Evolutionary conservation across 2,329 filamentous ascomycete species (phyloP).

Genomic region (Fusarium sarcochroum): DNA sequence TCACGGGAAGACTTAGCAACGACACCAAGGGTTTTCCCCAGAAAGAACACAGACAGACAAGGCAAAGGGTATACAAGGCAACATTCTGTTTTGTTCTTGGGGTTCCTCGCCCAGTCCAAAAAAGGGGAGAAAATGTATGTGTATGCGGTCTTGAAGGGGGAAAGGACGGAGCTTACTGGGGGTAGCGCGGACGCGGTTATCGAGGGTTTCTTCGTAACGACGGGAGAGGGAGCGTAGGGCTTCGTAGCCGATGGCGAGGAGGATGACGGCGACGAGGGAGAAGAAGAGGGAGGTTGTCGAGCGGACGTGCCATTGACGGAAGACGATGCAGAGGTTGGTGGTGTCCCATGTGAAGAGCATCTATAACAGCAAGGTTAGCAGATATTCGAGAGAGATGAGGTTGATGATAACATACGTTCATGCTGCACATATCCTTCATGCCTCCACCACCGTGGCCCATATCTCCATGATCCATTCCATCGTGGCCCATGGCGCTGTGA

Average conservation of each 20-base stretch:
- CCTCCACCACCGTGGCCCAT: constrained; percentile 73
- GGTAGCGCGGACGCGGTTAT: constrained; percentile 62
- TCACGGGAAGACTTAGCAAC: constrained; percentile 52
- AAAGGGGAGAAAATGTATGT: constrained; percentile 16
- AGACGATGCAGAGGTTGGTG: constrained; percentile 94
- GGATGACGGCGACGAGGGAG: constrained; percentile 85
- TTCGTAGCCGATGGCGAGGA: constrained; percentile 93
- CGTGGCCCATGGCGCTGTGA: constrained; percentile 61
- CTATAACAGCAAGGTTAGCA: constrained; percentile 61
- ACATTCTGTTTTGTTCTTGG: constrained; percentile 34
- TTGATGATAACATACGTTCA: constrained; percentile 77
- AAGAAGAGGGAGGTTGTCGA: constrained; percentile 80
- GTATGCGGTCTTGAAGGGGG: constrained; percentile 4
- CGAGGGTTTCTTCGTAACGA: constrained; percentile 77
- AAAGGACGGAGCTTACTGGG: constrained; percentile 62
- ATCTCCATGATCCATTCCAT: constrained; percentile 58
- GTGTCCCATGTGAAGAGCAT: constrained; percentile 99
- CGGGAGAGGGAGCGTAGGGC: constrained; percentile 83
- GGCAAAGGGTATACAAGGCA: constrained; percentile 29
- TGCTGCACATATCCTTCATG: constrained; percentile 81
- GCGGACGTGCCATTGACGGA: constrained; percentile 89
- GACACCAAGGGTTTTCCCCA: constrained; percentile 36
- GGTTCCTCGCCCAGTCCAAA: constrained; percentile 6
- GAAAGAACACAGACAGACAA: constrained; percentile 21
- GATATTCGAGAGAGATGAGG: background rate